Conservation (phyloP, 352 stramenopile species). For the Phytophthora pistaciae region DNA sequence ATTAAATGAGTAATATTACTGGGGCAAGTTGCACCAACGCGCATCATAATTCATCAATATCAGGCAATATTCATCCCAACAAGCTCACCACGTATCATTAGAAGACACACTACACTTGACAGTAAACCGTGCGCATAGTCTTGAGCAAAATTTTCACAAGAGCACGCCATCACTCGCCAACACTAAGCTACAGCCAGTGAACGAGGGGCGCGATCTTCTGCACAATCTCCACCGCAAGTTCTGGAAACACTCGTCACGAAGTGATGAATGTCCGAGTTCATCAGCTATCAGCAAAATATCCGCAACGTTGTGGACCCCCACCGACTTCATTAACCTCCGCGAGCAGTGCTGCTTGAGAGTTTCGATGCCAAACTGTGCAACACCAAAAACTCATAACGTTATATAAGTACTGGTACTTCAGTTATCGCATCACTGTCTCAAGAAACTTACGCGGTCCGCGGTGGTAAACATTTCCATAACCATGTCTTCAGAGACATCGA, state of each 20-base stretch:
- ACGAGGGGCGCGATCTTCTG: too few relatives aligned
- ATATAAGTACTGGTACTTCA: background rate
- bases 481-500: conserved; percentile 85
- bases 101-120: too few relatives aligned
- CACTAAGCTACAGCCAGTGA: too few relatives aligned
- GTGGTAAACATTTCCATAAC: conserved; percentile 94
- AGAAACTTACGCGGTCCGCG: conserved; percentile 67
- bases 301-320: conserved; percentile 95
- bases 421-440: background rate
- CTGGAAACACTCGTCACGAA: conserved; percentile 95
- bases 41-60: background rate
- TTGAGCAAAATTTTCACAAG: too few relatives aligned
- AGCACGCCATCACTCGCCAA: too few relatives aligned
- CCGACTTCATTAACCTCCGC: conserved; percentile 92
- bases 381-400: background rate
- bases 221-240: too few relatives aligned
- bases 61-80: too few relatives aligned
- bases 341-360: conserved; percentile 93
- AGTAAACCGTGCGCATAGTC: too few relatives aligned
- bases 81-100: too few relatives aligned
- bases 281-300: conserved; percentile 93
- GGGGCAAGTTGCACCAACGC: background rate
- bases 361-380: conserved; percentile 68
- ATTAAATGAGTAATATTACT: background rate
- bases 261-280: conserved; percentile 87